Base-by-base conservation (phyloP, 2,329 filamentous ascomycete species). In the Zelopaecilomyces penicillatus region DNA sequence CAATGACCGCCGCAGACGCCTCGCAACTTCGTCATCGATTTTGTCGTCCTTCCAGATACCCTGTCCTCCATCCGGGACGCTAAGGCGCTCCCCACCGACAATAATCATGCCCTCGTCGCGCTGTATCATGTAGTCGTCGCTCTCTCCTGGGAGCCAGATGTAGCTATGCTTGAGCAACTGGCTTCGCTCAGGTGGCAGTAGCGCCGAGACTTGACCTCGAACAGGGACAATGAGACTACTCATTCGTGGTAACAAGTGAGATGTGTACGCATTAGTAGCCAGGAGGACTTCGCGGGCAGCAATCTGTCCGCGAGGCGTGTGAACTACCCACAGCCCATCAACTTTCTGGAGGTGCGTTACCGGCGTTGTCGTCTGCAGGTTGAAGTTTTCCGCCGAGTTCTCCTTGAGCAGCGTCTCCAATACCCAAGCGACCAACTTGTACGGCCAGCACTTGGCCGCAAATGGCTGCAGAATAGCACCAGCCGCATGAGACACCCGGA, bases 261-360 rank as follows among this genome's bases (percentile, higher is more conserved):
- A 87, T 0, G 87, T 90, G 62, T 95, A 94, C 4, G 72, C 90
- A 58, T 95, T 95, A 1, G 85, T 91, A 4, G 87, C 84, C 11
- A 95, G 74, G 12, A 95, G 72, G 19, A 95, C 77, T 31, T 76
- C 73, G 9, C 68, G 65, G 1, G 87, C 72, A 0, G 60, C 60
- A 44, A 94, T 73, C 36, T 65, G 68, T n/a, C 88, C 89, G 26
- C 87, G 78, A 0, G 71, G 63, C 1, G 88, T 94, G 39, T 80
- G 68, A 0, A 88, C 66, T 0, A 71, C 69, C 79, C 85, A 90
- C 3, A 58, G 57, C 7, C n/a, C 31, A 5, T 53, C 55, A 30
- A 50, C 37, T 6, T 53, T 62, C 47, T 74, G 68, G 30, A 82
- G 57, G 8, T 62, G 58, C 5, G 69, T 71, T 1, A 80, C 85